These are phyloP conservation scores for Solanum okadae DNA, from an alignment of 257 asterid species.

Conservation along the genomic window DNA sequence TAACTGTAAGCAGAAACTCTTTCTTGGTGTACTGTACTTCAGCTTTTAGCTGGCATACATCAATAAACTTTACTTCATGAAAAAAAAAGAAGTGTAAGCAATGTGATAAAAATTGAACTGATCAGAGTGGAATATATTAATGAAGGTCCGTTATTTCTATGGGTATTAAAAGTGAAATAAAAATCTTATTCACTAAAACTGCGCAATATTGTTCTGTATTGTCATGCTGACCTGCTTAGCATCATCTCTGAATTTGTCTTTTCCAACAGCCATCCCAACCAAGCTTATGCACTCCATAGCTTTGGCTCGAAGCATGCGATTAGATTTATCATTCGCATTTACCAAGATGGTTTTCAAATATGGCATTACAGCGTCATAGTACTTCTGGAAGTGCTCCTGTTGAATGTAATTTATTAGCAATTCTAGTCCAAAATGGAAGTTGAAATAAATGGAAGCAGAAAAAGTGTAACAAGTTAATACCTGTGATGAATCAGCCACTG, in stretches of 20 bases:
- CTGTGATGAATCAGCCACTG: constrained; percentile 98
- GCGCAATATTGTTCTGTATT: background rate
- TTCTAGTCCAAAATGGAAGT: background rate
- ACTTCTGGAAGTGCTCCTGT: constrained; percentile 82
- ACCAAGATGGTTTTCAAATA: constrained; percentile 79
- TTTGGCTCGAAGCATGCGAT: constrained; percentile 98
- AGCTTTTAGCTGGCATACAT: background rate
- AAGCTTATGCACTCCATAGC: constrained; percentile 97
- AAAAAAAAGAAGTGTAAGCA: background rate
- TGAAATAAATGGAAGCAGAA: background rate
- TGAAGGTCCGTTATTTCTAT: background rate
- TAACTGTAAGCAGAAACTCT: background rate
- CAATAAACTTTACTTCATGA: background rate
- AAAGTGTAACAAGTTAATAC: constrained; percentile 17
- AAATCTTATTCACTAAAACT: background rate
- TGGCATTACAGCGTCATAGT: constrained; percentile 91
- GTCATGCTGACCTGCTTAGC: constrained; percentile 65
- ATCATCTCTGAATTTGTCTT: constrained; percentile 76
- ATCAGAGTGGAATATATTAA: background rate
- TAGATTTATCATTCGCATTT: constrained; percentile 79
- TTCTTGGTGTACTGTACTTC: background rate
- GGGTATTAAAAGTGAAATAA: background rate
- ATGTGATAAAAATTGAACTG: background rate
- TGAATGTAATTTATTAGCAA: constrained; percentile 7
- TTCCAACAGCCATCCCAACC: constrained; percentile 99